Base-by-base conservation (phyloP, 2,329 filamentous ascomycete species). In the Tolypocladium paradoxum region DNA sequence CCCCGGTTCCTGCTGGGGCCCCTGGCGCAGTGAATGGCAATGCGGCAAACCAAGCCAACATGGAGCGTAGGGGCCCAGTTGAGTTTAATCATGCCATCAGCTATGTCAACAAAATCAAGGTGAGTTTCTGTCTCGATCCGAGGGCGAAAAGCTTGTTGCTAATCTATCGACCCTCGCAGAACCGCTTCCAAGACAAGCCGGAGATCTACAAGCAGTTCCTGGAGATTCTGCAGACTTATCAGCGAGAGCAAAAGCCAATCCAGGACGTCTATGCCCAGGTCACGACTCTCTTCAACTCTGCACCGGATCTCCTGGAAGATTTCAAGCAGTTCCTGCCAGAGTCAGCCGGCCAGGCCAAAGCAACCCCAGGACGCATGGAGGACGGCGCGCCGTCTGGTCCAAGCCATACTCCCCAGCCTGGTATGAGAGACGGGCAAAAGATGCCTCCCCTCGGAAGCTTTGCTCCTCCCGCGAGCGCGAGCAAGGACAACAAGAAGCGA, bases 51-150 rank as follows among this genome's bases (percentile, higher is more conserved):
- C 70, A 85, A 71, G 72, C 79, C 68, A 72, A 79, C 70, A 72
- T 88, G 66, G 91, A 95, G 69, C 95, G 93, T 65, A 83, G 91
- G 53, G 92, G 91, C 0, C 93, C 93, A 1, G 93, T 99, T 20
- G 93, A 99, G 66, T 99, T 99, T 70, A 99, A 99, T 67, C 93
- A 99, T 71, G 93, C 93, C 0, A 99, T 99, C 58, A 97, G 91
- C 68, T 99, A 99, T 64, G 93, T 99, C 52, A 99, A 99, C 68
- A 99, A 99, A 73, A 99, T 99, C 64, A 99, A 99, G 85, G 91
- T 93, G 73, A 68, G 79, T 62, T 18, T 7, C 9, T n/a, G 7
- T 7, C 16, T 9, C 7, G 50, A 47, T 51, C 34, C 45, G 53
- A 48, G 50, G 49, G 45, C 48, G 29, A 37, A 31, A 35, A n/a